Base-by-base conservation (phyloP, 1,284 basidiomycete genomes). In the Caloboletus firmus region DNA sequence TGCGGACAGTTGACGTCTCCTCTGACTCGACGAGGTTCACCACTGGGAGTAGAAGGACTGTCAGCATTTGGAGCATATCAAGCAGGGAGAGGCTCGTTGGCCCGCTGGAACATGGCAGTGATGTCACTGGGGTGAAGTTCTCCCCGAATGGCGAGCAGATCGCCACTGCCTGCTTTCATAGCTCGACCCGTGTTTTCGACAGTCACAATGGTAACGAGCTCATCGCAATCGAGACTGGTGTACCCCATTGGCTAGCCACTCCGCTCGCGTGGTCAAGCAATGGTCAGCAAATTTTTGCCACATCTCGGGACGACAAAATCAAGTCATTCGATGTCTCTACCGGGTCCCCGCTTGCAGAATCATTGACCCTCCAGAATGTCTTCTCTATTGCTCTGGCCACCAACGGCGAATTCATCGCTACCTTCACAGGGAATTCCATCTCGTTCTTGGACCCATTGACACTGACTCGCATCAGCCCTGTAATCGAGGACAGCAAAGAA, bases 181-280 rank as follows among this genome's bases (percentile, higher is more conserved):
- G 7, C 20, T 39, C 37, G 0, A 39, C 22, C 8, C 20, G 20
- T 4, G 8, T 22, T 3, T 13, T 39, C 20, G 4, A 39, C 37
- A 39, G 37, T 9, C 9, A 9, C 7, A 39, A 13, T 1, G 37
- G 37, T 4, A 7, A 22, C 4, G 7, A 15, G 4, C 37, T 22
- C 7, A 15, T 15, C 4, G 8, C 8, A 0, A 44, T 32, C 39
- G 5, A 40, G 3, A 9, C 4, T 3, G 2, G 0, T 0, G 3
- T 11, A 11, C 15, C 15, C 17, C 0, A 28, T 0, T 1, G 2
- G 18, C 2, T 28, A 2, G 5, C 10, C 20, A 35, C 30, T 20
- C 43, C 30, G 0, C 15, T 45, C 8, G 20, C n/a, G 12, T 45
- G 26, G 44, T 37, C 44, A 1, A 28, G 9, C 26, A 2, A 9